Conservation (phyloP, 2,329 filamentous ascomycete genomes). For the Xylariaceae sp. region DNA sequence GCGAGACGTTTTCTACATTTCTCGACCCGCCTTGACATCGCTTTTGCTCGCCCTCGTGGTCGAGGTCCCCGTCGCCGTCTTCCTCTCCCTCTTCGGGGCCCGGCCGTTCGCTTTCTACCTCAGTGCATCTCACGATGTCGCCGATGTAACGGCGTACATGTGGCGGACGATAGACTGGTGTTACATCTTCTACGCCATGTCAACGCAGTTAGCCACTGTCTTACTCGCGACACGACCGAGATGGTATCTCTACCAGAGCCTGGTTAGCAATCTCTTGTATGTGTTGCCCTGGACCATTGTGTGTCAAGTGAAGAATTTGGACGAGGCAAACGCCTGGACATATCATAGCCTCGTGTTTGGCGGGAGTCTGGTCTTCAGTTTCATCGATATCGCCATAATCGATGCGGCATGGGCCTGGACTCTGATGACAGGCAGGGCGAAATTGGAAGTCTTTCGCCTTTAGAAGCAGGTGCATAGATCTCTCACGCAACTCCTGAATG, state of each 20-base stretch:
- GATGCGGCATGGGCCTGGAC: constrained; percentile 47
- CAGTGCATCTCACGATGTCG: constrained; percentile 50
- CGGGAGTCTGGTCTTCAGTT: constrained; percentile 62
- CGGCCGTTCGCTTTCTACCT: constrained; percentile 58
- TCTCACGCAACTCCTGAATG: too few species aligned
- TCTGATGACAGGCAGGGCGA: constrained; percentile 40
- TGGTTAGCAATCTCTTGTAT: constrained; percentile 62
- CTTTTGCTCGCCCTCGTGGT: constrained; percentile 47
- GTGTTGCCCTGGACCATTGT: constrained; percentile 68
- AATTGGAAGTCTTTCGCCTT: constrained; percentile 33
- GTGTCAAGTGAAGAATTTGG: constrained; percentile 44
- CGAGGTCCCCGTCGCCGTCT: constrained; percentile 58
- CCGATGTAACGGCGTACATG: constrained; percentile 59
- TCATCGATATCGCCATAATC: constrained; percentile 49
- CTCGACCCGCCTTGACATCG: constrained; percentile 49
- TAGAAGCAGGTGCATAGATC: too few species aligned
- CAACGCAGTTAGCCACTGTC: constrained; percentile 59
- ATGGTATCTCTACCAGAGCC: constrained; percentile 64
- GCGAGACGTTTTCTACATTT: constrained; percentile 31
- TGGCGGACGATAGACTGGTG: constrained; percentile 60
- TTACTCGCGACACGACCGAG: constrained; percentile 57
- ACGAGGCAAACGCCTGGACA: constrained; percentile 55
- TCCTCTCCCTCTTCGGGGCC: constrained; percentile 55
- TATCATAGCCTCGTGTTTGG: constrained; percentile 64
- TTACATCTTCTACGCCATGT: constrained; percentile 63